Base-by-base conservation (phyloP, 768 basidiomycete species). In the Polyporus arcularius region DNA sequence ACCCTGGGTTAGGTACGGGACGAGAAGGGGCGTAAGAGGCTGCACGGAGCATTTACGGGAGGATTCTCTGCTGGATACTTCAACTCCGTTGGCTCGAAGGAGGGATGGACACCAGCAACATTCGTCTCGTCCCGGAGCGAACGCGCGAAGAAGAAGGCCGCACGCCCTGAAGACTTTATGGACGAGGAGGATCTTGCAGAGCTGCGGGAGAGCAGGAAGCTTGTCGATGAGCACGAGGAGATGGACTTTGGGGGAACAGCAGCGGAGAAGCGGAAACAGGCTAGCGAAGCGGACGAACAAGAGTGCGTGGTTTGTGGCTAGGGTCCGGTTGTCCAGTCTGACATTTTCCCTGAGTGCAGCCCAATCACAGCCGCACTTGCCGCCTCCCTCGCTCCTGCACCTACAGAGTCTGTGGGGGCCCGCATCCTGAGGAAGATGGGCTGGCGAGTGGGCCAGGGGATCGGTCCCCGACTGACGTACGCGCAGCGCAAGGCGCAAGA, bases 31-130 rank as follows among this genome's bases (percentile, higher is more conserved):
- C 83, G 96, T 47, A 78, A 94, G 65, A 79, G 97, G 58, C 78
- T 99, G n/a, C 97, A 99, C 71, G 97, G 97, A 3, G 97, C 97
- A 4, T 99, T 98, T 77, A 98, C 96, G 0, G 97, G 97, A 26
- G 97, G 97, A 11, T 99, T 94, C 80, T 94, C 92, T 56, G 97
- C 97, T 30, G 96, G 96, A 0, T 98, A 98, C 76, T 98, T 89
- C 79, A 98, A 98, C 73, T 83, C 89, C 1, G 96, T 96, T 40
- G 97, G 97, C 1, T 95, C 92, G 6, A 94, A 96, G 73, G 96
- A 98, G 84, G 96, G 96, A 86, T 99, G 96, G 95, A 73, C 93
- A 8, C 97, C 97, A 0, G 83, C 90, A 38, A 92, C 92, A 2
- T 99, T 98, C 73, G 87, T 92, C 14, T 98, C 96, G 0, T 97